Percentiles rank a stretch among this genome's conserved stretches.
Conservation (phyloP, 1,139 yeast species). For the Ashbya aceris region DNA sequence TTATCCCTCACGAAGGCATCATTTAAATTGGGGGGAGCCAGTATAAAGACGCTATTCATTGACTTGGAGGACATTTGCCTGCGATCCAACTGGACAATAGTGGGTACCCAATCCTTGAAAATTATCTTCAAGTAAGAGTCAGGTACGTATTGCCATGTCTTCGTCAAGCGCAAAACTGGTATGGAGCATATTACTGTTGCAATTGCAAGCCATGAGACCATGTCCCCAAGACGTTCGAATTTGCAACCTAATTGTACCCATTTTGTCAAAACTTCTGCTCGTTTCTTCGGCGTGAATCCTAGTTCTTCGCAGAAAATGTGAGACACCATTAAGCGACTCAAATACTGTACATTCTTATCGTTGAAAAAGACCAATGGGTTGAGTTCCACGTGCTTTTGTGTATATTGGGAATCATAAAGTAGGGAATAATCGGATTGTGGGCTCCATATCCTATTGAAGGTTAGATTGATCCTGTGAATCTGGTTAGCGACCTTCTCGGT, state of each 20-base stretch:
- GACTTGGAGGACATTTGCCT: conserved; percentile 52
- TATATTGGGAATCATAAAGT: conserved; percentile 39
- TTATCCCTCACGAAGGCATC: conserved; percentile 63
- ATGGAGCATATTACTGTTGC: conserved; percentile 77
- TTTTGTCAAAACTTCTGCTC: conserved; percentile 63
- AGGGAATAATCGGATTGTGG: conserved; percentile 58
- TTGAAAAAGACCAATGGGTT: conserved; percentile 62
- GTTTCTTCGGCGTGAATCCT: conserved; percentile 29
- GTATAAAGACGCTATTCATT: conserved; percentile 33
- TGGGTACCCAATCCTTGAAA: conserved; percentile 88
- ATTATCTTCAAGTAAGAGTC: conserved; percentile 51
- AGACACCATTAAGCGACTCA: conserved; percentile 60
- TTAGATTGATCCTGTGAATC: conserved; percentile 48
- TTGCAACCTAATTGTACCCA: conserved; percentile 84
- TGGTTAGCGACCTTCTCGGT: conserved; percentile 44
- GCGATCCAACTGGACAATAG: conserved; percentile 79
- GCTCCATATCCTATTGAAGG: conserved; percentile 59
- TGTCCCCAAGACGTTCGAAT: conserved; percentile 76
- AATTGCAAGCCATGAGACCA: conserved; percentile 92
- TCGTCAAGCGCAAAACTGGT: conserved; percentile 64
- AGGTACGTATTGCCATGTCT: conserved; percentile 71
- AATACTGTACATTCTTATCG: conserved; percentile 58
- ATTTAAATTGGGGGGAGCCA: conserved; percentile 83
- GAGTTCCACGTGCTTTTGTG: conserved; percentile 16
- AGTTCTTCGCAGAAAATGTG: conserved; percentile 46